phyloP scores from a whole-genome alignment of 371 early-diverging fungal species.

The Zopfochytrium polystomum region DNA sequence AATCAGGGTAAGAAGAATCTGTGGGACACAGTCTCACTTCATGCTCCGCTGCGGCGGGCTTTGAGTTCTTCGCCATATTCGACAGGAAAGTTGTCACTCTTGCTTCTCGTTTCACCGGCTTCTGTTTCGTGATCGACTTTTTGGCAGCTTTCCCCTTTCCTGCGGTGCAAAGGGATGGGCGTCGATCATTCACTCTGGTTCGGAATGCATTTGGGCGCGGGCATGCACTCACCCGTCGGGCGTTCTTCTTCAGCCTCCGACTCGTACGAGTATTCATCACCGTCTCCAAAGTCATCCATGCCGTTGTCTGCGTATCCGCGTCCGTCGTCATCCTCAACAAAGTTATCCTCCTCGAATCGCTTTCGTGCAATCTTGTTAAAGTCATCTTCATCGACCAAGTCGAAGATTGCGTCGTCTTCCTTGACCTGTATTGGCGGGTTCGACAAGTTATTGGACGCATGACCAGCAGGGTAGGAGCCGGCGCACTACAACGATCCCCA shows the following conservation, averaged over 20 bases:
- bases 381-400: constrained; percentile 52
- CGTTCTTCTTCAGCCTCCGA: constrained; percentile 21
- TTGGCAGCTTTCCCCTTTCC: constrained; percentile 9
- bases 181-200: neutral
- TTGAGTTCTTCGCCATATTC: constrained; percentile 13
- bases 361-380: constrained; percentile 40
- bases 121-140: constrained; percentile 7
- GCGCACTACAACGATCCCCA: neutral
- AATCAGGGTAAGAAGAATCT: neutral
- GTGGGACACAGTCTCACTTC: neutral
- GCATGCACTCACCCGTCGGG: neutral
- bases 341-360: constrained; percentile 57
- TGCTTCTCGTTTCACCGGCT: constrained; percentile 21
- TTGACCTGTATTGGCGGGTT: constrained; percentile 1
- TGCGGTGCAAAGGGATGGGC: neutral
- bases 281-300: constrained; percentile 48
- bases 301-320: constrained; percentile 75
- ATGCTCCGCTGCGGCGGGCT: neutral
- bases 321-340: constrained; percentile 84
- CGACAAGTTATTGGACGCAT: neutral
- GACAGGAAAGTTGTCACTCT: constrained; percentile 31
- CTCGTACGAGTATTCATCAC: constrained; percentile 31
- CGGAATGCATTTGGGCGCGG: neutral
- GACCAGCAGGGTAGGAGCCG: neutral
- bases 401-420: constrained; percentile 23